Conservation (phyloP, 192 early-diverging fungal species). For the Entomortierella chlamydospora region DNA sequence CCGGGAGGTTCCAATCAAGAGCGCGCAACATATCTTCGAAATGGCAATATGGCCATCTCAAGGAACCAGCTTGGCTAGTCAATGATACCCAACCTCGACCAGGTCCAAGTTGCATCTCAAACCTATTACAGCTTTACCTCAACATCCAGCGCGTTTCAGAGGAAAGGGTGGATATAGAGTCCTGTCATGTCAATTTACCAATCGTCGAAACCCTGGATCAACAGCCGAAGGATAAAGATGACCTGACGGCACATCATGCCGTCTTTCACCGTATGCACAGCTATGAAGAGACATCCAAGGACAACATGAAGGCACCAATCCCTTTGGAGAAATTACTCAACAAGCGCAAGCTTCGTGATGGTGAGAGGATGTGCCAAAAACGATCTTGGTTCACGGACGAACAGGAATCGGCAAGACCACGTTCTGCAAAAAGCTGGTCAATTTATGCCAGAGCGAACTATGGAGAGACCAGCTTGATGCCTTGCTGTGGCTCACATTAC, state of each 20-base stretch:
- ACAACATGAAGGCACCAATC: constrained; percentile 3
- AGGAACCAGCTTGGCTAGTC: too few species aligned
- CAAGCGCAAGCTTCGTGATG: constrained; percentile 19
- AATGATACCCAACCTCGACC: too few species aligned
- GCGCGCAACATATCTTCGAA: too few species aligned
- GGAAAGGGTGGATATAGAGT: too few species aligned
- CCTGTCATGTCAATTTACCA: constrained; percentile 28
- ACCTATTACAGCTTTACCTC: too few species aligned
- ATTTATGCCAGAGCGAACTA: constrained; percentile 6
- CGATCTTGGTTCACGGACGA: constrained; percentile 26
- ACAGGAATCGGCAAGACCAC: constrained; percentile 38
- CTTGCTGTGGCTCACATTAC: constrained; percentile 31
- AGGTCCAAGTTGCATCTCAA: too few species aligned
- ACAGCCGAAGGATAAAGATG: constrained; percentile 12
- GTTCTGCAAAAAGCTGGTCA: constrained; percentile 29
- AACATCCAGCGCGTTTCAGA: too few species aligned
- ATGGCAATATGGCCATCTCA: too few species aligned
- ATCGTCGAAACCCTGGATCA: constrained; percentile 22
- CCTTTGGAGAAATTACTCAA: constrained; percentile 13
- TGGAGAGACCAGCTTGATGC: too few species aligned
- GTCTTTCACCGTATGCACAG: constrained; percentile 15
- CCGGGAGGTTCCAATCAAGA: too few species aligned
- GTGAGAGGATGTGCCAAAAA: constrained; percentile 10
- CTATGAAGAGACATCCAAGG: background rate
- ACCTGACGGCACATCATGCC: constrained; percentile 10